phyloP scores from a whole-genome alignment of 2,329 filamentous ascomycete genomes.

The Fusarium tanahbumbuense region DNA sequence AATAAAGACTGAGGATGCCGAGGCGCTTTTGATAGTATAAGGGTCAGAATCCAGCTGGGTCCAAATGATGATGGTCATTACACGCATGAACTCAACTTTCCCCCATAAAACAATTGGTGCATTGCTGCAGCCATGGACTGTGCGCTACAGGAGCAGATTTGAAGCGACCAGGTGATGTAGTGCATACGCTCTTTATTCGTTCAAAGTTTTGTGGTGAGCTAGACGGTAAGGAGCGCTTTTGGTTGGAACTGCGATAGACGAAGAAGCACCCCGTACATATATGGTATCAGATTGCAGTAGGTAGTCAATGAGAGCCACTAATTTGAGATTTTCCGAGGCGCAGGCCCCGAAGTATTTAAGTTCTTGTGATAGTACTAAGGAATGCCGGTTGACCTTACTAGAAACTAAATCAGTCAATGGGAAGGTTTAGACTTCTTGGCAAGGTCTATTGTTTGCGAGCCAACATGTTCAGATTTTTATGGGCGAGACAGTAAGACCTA shows the following conservation, averaged over 20 bases:
- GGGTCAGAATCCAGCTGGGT: background rate
- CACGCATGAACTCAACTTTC: background rate
- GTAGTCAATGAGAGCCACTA: background rate
- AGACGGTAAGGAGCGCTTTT: background rate
- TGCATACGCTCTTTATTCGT: background rate
- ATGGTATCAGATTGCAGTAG: background rate
- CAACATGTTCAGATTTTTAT: background rate
- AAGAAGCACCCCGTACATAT: background rate
- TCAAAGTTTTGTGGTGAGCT: background rate
- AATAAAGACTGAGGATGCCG: background rate
- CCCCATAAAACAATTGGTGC: background rate
- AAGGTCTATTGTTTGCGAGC: background rate
- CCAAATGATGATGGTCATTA: background rate
- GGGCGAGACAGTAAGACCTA: background rate
- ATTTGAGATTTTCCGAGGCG: too few relatives aligned
- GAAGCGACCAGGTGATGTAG: background rate
- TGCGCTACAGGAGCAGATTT: background rate
- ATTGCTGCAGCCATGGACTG: background rate
- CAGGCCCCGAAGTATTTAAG: too few relatives aligned
- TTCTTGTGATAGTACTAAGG: too few relatives aligned
- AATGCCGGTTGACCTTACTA: background rate
- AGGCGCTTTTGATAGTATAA: background rate
- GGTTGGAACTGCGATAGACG: background rate
- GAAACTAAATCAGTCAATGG: background rate
- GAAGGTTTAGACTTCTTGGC: background rate